A percentile compares a stretch with the other conserved stretches of the same genome.
Evolutionary conservation across 2,329 filamentous ascomycete genomes (phyloP).

Genomic region (Dryadomyces quercivorus): DNA sequence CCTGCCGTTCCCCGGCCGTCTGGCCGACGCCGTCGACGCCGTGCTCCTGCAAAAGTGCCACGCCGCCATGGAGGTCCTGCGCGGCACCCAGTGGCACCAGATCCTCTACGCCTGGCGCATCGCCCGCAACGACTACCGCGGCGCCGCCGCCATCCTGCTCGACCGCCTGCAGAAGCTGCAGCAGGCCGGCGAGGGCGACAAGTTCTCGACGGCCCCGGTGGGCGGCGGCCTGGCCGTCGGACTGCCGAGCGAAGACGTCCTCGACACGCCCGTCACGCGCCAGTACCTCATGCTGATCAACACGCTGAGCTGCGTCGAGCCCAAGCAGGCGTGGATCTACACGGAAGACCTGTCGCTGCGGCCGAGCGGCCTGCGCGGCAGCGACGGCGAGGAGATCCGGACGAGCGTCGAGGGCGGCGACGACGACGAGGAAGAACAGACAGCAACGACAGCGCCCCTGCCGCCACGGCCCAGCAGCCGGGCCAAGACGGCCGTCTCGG

Average conservation of each 20-base stretch:
- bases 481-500: background rate
- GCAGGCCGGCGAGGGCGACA: slow-evolving; percentile 45
- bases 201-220: slow-evolving; percentile 18
- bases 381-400: background rate
- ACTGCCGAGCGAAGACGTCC: slow-evolving; percentile 32
- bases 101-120: slow-evolving; percentile 88
- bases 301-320: slow-evolving; percentile 71
- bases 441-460: background rate
- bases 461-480: background rate
- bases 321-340: slow-evolving; percentile 72
- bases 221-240: background rate
- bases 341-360: slow-evolving; percentile 24
- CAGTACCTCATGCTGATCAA: slow-evolving; percentile 91
- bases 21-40: slow-evolving; percentile 68
- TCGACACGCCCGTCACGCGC: slow-evolving; percentile 54
- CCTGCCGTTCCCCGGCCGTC: slow-evolving; percentile 55
- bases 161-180: slow-evolving; percentile 52
- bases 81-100: slow-evolving; percentile 65
- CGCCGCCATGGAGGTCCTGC: slow-evolving; percentile 38
- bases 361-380: background rate
- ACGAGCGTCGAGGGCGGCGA: background rate
- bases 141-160: slow-evolving; percentile 51
- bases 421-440: background rate
- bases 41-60: slow-evolving; percentile 59
- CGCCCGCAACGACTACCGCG: slow-evolving; percentile 73